Percentiles rank a stretch among this genome's conserved stretches.
phyloP scores from a whole-genome alignment of 2,329 filamentous ascomycete species.

The Chaetothyriales sp. region DNA sequence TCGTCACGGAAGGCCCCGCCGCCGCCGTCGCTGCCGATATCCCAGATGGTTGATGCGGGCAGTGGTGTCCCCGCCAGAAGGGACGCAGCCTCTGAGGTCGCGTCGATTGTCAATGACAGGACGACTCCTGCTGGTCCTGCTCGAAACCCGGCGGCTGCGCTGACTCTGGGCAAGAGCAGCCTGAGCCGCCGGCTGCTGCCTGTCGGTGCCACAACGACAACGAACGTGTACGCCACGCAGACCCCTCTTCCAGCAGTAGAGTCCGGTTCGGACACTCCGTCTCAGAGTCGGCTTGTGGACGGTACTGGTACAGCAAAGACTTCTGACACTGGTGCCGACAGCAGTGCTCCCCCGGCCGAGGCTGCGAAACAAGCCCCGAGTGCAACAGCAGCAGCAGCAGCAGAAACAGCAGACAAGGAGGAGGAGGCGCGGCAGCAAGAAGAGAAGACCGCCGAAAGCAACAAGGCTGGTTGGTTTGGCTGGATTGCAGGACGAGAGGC shows the following conservation, averaged over 20 bases:
- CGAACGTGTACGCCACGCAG: slow-evolving; percentile 28
- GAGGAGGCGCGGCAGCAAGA: neutral
- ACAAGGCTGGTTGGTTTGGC: slow-evolving; percentile 13
- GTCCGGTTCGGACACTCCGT: neutral
- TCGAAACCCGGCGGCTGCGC: slow-evolving; percentile 26
- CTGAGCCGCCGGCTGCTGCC: slow-evolving; percentile 32
- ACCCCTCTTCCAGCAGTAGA: neutral
- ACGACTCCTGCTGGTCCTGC: slow-evolving; percentile 17
- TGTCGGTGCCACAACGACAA: slow-evolving; percentile 31
- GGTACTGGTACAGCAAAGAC: neutral
- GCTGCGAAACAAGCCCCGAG: neutral
- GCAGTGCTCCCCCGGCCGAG: neutral
- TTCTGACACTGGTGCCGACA: neutral
- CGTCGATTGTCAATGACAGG: slow-evolving; percentile 18
- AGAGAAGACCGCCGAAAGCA: neutral
- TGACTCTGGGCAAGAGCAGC: slow-evolving; percentile 26
- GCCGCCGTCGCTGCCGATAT: too few relatives aligned
- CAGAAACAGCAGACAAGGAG: too few relatives aligned
- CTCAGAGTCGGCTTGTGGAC: neutral
- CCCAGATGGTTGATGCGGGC: slow-evolving; percentile 35
- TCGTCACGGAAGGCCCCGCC: slow-evolving; percentile 33
- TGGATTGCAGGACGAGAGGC: slow-evolving; percentile 4
- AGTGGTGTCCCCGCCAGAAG: slow-evolving; percentile 33
- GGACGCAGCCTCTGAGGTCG: slow-evolving; percentile 23
- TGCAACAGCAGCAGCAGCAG: neutral